Evolutionary conservation across 139 green algal species (phyloP), one percentile per base, ranked within the genome.

Genomic region (Picochlorum sp.): DNA sequence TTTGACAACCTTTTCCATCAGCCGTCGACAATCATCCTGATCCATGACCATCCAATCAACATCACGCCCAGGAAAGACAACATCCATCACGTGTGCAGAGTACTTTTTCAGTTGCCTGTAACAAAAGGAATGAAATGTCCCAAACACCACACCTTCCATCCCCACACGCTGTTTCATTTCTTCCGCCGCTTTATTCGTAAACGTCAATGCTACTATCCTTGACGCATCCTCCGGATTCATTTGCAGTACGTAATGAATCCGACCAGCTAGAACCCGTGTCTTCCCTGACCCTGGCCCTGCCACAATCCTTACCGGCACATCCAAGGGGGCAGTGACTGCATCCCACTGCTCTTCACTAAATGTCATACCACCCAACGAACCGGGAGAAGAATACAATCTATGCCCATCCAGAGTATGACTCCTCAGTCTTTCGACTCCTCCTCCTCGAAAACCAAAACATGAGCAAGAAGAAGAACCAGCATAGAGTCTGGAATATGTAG

Each of bases 221-320:
- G 45, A 77, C 10, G 83, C 77, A 41, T 58, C 44, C 4, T 78
- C 70, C 6, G 57, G 61, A 13, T 75, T 38, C 21, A 69, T 44
- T 6, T 64, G 23, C 5, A 91, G 65, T 2, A 95, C 74, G 13
- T 87, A 69, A 7, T 65, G 73, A 2, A 83, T 80, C 4, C 89
- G 77, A 3, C 72, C 58, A 4, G 81, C 84, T 10, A 95, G 75
- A 32, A 89, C 78, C 9, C 80, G 75, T 44, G 89, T 95, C 71
- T 95, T 90, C 63, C 89, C 89, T 56, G 78, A 89, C 28, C 89
- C 85, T 3, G 85, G 81, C 1, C 88, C 74, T 4, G 71, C 69
- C 41, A 75, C 51, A 4, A 75, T 44, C 9, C 62, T 38, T 5
- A 64, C 21, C 14, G 34, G 34, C 3, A 56, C 32, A 30, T 49